Evolutionary conservation across 768 basidiomycete genomes (phyloP).

Genomic region (Lentinula boryana): DNA sequence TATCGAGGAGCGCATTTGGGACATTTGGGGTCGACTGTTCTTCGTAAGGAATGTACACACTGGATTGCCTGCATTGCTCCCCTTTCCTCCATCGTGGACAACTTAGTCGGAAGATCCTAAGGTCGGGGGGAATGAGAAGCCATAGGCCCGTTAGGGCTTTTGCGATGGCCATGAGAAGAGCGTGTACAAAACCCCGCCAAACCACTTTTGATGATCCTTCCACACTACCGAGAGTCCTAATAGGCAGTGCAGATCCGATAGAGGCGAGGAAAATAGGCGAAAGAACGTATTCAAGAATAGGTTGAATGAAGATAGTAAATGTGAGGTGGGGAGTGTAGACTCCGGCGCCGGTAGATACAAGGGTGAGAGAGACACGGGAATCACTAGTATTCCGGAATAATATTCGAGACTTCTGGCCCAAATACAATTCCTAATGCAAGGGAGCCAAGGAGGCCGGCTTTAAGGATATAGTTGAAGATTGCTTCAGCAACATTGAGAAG

Average conservation of each 20-base stretch:
- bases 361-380: background rate
- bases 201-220: constrained; percentile 29
- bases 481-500: constrained; percentile 42
- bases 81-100: background rate
- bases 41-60: background rate
- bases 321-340: constrained; percentile 8
- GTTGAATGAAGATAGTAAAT: constrained; percentile 31
- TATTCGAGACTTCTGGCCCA: constrained; percentile 42
- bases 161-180: constrained; percentile 49
- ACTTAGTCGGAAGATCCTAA: background rate
- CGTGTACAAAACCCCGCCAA: constrained; percentile 55
- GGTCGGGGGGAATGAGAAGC: constrained; percentile 29
- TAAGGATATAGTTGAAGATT: constrained; percentile 31
- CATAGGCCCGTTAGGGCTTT: constrained; percentile 47
- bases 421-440: constrained; percentile 51
- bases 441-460: constrained; percentile 45
- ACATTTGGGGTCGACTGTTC: background rate
- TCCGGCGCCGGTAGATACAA: background rate
- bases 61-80: background rate
- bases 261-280: constrained; percentile 65
- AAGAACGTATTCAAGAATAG: constrained; percentile 36
- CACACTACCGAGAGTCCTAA: constrained; percentile 33
- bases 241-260: constrained; percentile 53
- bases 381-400: constrained; percentile 24
- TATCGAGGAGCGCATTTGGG: constrained; percentile 21